A percentile compares a stretch with the other conserved stretches of the same genome.
phyloP scores from a whole-genome alignment of 306 rosid species.

The Bauhinia variegata region DNA sequence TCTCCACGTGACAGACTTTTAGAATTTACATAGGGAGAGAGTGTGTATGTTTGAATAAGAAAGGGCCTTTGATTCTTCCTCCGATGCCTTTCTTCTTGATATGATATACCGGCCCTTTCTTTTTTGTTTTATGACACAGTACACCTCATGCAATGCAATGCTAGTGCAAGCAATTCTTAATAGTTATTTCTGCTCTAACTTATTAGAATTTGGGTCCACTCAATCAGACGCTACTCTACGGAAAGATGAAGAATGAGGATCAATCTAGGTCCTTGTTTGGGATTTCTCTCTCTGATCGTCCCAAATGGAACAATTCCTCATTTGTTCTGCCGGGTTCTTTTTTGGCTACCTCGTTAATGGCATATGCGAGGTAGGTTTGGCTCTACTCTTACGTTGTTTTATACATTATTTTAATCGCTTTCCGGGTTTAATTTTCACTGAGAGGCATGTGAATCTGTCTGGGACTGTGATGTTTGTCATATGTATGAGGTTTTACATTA shows the following conservation, averaged over 20 bases:
- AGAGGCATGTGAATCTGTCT: neutral
- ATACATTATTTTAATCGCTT: neutral
- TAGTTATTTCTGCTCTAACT: no score
- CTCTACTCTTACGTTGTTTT: neutral
- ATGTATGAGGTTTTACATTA: neutral
- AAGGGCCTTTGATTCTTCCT: neutral
- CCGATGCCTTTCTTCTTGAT: conserved; percentile 14
- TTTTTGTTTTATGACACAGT: neutral
- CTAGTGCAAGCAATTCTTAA: neutral
- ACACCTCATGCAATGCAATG: conserved; percentile 17
- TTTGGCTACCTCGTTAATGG: conserved; percentile 70
- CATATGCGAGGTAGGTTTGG: conserved; percentile 55
- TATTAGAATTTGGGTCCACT: neutral
- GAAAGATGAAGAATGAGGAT: conserved; percentile 55
- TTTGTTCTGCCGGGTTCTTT: conserved; percentile 67
- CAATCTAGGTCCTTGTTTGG: conserved; percentile 56
- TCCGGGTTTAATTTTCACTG: neutral
- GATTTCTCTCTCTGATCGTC: conserved; percentile 56
- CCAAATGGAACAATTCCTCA: conserved; percentile 58
- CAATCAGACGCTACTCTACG: neutral
- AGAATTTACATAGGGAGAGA: neutral
- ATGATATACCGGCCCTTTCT: neutral
- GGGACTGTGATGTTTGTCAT: neutral
- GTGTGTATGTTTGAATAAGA: neutral
- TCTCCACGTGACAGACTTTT: neutral